These are phyloP conservation scores for Phialophora expanda DNA, from an alignment of 2,329 filamentous ascomycete species.

Conservation along the genomic window DNA sequence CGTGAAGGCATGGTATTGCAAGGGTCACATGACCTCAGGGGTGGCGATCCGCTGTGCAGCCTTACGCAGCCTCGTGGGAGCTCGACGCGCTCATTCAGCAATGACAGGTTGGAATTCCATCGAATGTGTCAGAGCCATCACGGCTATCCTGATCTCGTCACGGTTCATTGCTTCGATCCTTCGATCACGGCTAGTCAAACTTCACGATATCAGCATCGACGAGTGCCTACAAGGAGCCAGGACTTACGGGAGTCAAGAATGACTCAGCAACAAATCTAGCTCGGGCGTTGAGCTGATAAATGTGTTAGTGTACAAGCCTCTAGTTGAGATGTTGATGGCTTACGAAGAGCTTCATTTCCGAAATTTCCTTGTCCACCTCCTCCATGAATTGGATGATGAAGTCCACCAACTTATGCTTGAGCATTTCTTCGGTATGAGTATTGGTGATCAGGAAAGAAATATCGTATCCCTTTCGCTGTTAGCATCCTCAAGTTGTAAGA, in stretches of 20 bases:
- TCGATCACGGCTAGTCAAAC: conserved; percentile 28
- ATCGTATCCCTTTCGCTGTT: conserved; percentile 78
- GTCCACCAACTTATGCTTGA: conserved; percentile 98
- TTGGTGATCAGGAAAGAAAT: conserved; percentile 99
- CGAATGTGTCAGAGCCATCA: background rate
- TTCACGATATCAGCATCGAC: conserved; percentile 19
- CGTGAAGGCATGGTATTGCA: conserved; percentile 7
- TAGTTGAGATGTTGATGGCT: conserved; percentile 11
- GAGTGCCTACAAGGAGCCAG: background rate
- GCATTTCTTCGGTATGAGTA: conserved; percentile 97
- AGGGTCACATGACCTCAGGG: conserved; percentile 22
- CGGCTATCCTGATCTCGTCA: background rate
- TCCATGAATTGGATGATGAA: conserved; percentile 99
- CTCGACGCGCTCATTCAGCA: background rate
- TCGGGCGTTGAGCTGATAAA: conserved; percentile 81
- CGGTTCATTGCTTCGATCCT: background rate
- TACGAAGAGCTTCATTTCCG: conserved; percentile 99
- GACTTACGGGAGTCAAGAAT: conserved; percentile 85
- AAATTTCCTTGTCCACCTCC: conserved; percentile 99
- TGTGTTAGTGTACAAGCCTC: conserved; percentile 43
- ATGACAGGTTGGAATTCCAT: background rate
- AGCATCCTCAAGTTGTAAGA: background rate
- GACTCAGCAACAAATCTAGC: conserved; percentile 98
- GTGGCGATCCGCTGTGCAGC: conserved; percentile 8
- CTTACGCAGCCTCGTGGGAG: conserved; percentile 6